Evolutionary conservation across 495 filamentous ascomycete species (phyloP).

Genomic region (Elasticomyces elasticus): DNA sequence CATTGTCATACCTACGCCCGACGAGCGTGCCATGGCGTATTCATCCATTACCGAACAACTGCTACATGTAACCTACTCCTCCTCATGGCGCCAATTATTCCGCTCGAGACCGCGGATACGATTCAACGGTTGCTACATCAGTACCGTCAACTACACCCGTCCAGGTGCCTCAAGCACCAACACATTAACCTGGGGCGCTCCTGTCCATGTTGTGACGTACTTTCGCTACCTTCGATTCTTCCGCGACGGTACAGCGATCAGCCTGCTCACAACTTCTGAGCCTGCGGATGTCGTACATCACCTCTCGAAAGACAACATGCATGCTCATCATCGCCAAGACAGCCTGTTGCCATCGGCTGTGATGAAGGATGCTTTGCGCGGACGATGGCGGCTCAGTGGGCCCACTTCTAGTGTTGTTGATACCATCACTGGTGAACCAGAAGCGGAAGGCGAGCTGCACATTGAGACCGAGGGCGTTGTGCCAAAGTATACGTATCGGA

Average conservation of each 20-base stretch:
- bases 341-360: conserved; percentile 35
- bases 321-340: conserved; percentile 25
- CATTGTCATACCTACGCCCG: conserved; percentile 6
- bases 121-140: conserved; percentile 92
- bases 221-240: conserved; percentile 95
- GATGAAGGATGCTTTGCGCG: conserved; percentile 52
- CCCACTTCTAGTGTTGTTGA: conserved; percentile 17
- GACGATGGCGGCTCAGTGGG: conserved; percentile 50
- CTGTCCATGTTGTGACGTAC: conserved; percentile 94
- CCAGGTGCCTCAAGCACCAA: conserved; percentile 54
- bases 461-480: conserved; percentile 79
- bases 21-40: conserved; percentile 10
- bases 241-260: conserved; percentile 73
- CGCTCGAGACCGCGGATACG: conserved; percentile 73
- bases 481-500: conserved; percentile 67
- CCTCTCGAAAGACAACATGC: conserved; percentile 35
- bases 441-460: conserved; percentile 55
- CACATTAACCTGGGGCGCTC: conserved; percentile 61
- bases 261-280: conserved; percentile 66
- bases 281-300: conserved; percentile 75
- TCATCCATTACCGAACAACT: conserved; percentile 15
- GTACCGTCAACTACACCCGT: conserved; percentile 88
- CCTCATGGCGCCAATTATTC: conserved; percentile 49
- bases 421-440: conserved; percentile 24
- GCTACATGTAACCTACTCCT: conserved; percentile 16